Base-by-base conservation (phyloP, 148 eudicot genomes). In the Rhododendron molle region DNA sequence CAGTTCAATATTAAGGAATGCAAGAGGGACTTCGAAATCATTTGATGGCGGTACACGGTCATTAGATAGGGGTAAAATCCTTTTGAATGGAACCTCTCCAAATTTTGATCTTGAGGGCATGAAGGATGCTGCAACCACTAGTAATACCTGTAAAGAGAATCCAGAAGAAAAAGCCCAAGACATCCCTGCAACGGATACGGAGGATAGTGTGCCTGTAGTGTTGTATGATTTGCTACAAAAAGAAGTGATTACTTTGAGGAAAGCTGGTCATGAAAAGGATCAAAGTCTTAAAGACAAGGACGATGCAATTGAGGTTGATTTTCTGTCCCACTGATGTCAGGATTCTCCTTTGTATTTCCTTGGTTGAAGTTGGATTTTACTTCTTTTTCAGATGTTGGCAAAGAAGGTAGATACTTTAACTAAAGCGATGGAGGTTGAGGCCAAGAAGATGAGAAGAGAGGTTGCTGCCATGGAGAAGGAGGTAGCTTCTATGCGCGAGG, bases 401-500 rank as follows among this genome's bases (percentile, higher is more conserved):
- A 95, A 90, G 94, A 96, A 95, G 88, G 99, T 96, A 60, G 99
- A 96, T 76, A 96, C 99, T n/a, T 89, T 96, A 87, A 95, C 99
- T 3, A 96, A 94, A 87, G 99, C 98, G 21, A 94, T 96, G 99
- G 99, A 96, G 89, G 97, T 96, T 87, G 99, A 96, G 91, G 99
- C 98, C 80, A 96, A 96, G 90, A 96, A 95, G 92, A 95, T 96
- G 99, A 92, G 99, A 88, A 96, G 99, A 86, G 98, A 95, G 86
- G 99, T 96, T 76, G 95, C 98, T 89, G 97, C 97, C n/a, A 94
- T 96, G 98, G 99, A 96, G 92, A 96, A 96, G 88, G 99, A 96
- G 91, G 99, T 96, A 84, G 89, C 98, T 90, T 96, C 99, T 14
- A 96, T 96, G 92, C 98, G 98, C 65, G 91, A 91, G 47, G 99